Conservation (phyloP, 768 basidiomycete genomes). For the Paxillus rubicundulus region DNA sequence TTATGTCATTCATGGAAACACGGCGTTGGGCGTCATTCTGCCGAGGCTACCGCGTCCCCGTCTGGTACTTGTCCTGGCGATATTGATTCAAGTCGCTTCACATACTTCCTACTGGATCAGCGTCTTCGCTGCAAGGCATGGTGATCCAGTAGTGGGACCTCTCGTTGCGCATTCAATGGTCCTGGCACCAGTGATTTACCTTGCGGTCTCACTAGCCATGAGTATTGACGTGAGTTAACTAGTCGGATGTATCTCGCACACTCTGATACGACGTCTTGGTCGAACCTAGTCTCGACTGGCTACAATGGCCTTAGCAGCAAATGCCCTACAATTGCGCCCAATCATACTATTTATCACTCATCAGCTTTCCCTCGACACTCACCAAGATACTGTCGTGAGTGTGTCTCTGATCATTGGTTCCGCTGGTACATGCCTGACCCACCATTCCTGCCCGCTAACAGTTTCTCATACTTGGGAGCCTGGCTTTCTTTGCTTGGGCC, state of each 20-base stretch:
- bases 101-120: conserved; percentile 68
- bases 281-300: conserved; percentile 21
- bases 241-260: background rate
- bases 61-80: conserved; percentile 34
- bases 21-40: conserved; percentile 33
- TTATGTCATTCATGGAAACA: conserved; percentile 37
- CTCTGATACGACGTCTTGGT: background rate
- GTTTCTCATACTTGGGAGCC: conserved; percentile 26
- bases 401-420: background rate
- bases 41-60: conserved; percentile 26
- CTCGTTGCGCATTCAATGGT: conserved; percentile 55
- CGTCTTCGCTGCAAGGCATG: conserved; percentile 53
- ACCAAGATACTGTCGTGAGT: conserved; percentile 23
- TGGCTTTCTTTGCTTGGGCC: conserved; percentile 13
- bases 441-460: conserved; percentile 1
- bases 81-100: conserved; percentile 48
- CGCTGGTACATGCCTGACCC: conserved; percentile 1
- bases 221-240: conserved; percentile 37
- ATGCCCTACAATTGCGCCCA: conserved; percentile 26
- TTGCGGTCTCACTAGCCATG: conserved; percentile 47
- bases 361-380: conserved; percentile 19
- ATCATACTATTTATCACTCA: conserved; percentile 13
- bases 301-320: conserved; percentile 23
- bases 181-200: conserved; percentile 54
- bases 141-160: conserved; percentile 55